Conservation (phyloP, 208 protist genomes). For the Strigomonas culicis region DNA sequence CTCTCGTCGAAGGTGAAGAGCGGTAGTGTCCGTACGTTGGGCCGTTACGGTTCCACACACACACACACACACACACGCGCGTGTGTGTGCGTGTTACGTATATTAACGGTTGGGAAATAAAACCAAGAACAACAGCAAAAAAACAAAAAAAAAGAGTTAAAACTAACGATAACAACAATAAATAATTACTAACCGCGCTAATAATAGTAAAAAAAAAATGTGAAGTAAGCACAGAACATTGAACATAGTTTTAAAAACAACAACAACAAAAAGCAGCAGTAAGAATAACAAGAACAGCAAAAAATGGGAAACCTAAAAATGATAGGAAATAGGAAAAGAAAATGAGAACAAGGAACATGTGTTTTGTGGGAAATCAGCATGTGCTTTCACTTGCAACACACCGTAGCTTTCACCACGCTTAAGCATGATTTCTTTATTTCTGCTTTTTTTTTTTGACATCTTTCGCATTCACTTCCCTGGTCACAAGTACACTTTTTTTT, state of each 20-base stretch:
- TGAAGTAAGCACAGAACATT: not conserved
- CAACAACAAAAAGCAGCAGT: not conserved
- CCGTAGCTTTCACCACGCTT: not conserved
- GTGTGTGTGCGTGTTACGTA: no score
- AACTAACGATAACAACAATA: not conserved
- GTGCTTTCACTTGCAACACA: not conserved
- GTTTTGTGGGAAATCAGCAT: not conserved
- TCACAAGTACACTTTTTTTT: not conserved
- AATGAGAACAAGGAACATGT: not conserved
- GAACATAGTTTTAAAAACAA: constrained; percentile 1
- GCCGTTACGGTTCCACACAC: no score
- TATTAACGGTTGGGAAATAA: no score
- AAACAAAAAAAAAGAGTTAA: not conserved
- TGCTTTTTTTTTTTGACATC: constrained; percentile 11
- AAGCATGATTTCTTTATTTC: constrained; percentile 11
- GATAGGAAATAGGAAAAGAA: not conserved
- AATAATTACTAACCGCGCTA: not conserved
- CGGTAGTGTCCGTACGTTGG: no score
- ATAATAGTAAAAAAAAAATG: not conserved
- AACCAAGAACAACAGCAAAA: constrained; percentile 4
- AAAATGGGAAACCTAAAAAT: not conserved
- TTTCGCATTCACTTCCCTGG: not conserved
- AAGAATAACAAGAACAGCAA: not conserved
- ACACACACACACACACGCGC: no score
- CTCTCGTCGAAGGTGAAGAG: no score